These are phyloP conservation scores for Fusarium nanum DNA, from an alignment of 2,329 filamentous ascomycete genomes.

Conservation along the genomic window DNA sequence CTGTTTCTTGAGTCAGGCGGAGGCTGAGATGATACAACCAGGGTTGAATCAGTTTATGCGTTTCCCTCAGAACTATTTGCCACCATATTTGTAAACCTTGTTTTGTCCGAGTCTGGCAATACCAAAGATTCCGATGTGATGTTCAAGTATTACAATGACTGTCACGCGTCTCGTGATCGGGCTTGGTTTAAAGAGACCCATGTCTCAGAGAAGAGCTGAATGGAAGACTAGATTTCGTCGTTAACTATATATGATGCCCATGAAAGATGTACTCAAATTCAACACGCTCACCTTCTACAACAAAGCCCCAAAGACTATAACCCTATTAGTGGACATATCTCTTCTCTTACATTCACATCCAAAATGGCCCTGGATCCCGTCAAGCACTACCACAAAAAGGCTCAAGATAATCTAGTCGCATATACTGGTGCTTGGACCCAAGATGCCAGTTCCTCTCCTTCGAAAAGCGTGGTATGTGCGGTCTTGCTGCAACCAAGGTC, in stretches of 20 bases:
- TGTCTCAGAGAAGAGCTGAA: background rate
- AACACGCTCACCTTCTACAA: too few species aligned
- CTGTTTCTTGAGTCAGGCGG: background rate
- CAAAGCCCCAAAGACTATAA: background rate
- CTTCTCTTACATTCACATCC: background rate
- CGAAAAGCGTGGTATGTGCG: background rate
- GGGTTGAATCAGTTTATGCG: background rate
- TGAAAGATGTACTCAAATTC: too few species aligned
- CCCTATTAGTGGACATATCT: background rate
- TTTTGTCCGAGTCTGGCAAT: conserved; percentile 1
- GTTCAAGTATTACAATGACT: background rate
- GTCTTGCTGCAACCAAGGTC: accelerated
- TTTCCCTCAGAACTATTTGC: background rate
- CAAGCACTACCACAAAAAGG: background rate
- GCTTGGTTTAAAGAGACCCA: background rate
- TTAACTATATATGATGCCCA: background rate
- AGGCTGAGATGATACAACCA: background rate
- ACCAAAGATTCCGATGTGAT: background rate
- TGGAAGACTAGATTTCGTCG: accelerated
- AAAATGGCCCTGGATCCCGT: conserved; percentile 5
- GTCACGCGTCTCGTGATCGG: background rate
- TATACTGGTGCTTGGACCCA: conserved; percentile 9
- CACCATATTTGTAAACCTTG: background rate
- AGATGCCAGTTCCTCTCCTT: background rate
- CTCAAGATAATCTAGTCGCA: background rate